Evolutionary conservation across 805 yeast species (phyloP), one percentile per base, ranked within the genome.

Genomic region (Grigorovia jiainica): DNA sequence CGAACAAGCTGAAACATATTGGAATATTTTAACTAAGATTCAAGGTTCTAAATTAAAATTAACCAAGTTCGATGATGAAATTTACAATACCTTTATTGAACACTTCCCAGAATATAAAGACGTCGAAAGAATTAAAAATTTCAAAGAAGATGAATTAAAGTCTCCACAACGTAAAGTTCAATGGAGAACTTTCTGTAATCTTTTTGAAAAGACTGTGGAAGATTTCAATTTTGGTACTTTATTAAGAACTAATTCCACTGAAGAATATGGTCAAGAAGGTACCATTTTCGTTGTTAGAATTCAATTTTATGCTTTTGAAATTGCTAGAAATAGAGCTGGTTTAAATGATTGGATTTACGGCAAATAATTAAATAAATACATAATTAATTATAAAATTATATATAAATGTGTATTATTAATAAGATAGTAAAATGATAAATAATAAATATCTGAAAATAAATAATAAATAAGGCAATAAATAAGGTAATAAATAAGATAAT

Each of bases 161-260:
- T 75, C 81, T 38, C 71, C 75, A 30, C 68, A 60, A 21, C 95
- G 94, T 46, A 92, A 92, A 66, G 82, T 75, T 46, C 79, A 76
- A 68, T 92, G 99, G 99, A 84, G 97, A 74, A 68, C 65, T 19
- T 92, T 79, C 61, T 78, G 90, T 66, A 84, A 80, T 57, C 69
- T 76, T 47, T 92, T 87, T 67, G 95, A 92, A 60, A 75, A 79
- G 42, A 70, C 62, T 42, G 73, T 92, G 44, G 92, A 83, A 47
- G 97, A 92, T 65, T 92, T 75, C 68, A 92, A 92, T 67, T 92
- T 92, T 61, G 99, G 99, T 48, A 89, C 97, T 15, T 70, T 92
- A 52, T 69, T 92, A 55, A 81, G 99, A 71, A 66, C 76, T n/a
- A 78, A 76, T 49, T 62, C 83, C 30, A 61, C 66, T 37, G 80